These are phyloP conservation scores for Dothistroma pini DNA, from an alignment of 2,329 filamentous ascomycete genomes.

Conservation along the genomic window DNA sequence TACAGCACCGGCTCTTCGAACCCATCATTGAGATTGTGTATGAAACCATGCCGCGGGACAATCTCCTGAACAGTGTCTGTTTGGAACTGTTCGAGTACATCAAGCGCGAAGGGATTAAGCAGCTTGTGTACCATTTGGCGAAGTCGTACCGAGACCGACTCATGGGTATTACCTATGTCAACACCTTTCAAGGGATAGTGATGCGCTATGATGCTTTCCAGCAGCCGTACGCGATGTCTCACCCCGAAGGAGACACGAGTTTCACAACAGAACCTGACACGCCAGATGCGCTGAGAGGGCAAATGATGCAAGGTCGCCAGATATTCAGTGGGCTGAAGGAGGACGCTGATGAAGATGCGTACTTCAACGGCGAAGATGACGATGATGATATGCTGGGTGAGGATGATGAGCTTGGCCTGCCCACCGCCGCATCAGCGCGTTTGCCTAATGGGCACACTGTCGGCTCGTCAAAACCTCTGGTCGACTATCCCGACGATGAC, in stretches of 20 bases:
- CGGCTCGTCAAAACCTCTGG: conserved; percentile 67
- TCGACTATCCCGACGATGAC: conserved; percentile 91
- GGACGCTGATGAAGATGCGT: conserved; percentile 83
- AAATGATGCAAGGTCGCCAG: conserved; percentile 52
- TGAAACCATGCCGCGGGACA: conserved; percentile 85
- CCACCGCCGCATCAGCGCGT: conserved; percentile 21
- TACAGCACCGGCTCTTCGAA: conserved; percentile 74
- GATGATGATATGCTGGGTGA: conserved; percentile 63
- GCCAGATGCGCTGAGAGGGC: conserved; percentile 39
- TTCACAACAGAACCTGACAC: conserved; percentile 66
- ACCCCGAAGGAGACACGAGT: conserved; percentile 57
- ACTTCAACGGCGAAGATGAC: conserved; percentile 87
- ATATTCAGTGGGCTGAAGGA: conserved; percentile 70
- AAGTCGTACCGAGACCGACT: conserved; percentile 78
- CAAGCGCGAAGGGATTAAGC: conserved; percentile 71
- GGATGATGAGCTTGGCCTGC: conserved; percentile 31
- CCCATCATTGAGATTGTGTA: conserved; percentile 81
- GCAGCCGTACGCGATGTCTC: conserved; percentile 41
- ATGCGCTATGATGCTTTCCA: conserved; percentile 74
- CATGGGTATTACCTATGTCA: conserved; percentile 71
- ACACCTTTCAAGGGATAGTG: conserved; percentile 76
- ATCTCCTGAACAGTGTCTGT: conserved; percentile 88
- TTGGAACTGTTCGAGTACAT: conserved; percentile 92
- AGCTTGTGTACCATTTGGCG: conserved; percentile 77
- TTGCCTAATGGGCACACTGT: conserved; percentile 56